Evolutionary conservation across 164 flowering plant species (phyloP).

Genomic region (Tetrastigma voinierianum): DNA sequence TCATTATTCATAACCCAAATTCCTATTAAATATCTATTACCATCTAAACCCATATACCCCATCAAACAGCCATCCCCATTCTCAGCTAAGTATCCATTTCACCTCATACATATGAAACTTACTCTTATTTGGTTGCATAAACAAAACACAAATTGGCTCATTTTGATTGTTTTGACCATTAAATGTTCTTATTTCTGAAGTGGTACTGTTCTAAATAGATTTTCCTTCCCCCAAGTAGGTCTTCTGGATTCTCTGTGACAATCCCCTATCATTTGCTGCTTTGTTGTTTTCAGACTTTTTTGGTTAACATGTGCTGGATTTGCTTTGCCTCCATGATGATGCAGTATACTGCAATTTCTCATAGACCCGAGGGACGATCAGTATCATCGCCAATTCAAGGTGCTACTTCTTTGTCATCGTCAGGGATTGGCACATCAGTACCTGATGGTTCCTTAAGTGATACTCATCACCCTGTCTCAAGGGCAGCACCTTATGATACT

Average conservation of each 20-base stretch:
- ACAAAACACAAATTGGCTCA: background rate
- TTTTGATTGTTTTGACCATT: background rate
- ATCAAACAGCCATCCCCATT: too few species aligned
- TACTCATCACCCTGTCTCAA: constrained; percentile 15
- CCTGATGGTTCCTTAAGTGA: constrained; percentile 33
- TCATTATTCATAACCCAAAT: too few species aligned
- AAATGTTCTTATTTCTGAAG: background rate
- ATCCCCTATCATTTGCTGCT: background rate
- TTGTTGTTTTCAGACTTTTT: background rate
- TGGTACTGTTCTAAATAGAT: background rate
- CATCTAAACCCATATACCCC: too few species aligned
- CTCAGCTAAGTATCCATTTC: background rate
- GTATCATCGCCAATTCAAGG: constrained; percentile 36
- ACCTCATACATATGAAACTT: background rate
- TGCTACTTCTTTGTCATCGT: constrained; percentile 26
- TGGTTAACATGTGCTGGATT: background rate
- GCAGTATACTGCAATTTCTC: constrained; percentile 49
- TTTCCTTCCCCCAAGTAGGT: background rate
- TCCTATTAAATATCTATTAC: too few species aligned
- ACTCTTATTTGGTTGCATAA: background rate
- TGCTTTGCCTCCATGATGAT: background rate
- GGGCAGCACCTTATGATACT: constrained; percentile 25
- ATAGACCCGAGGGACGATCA: constrained; percentile 49
- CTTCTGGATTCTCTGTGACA: background rate
- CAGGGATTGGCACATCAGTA: constrained; percentile 28